Evolutionary conservation across 1,284 basidiomycete genomes (phyloP).

Genomic region (Stygiomarasmius scandens): DNA sequence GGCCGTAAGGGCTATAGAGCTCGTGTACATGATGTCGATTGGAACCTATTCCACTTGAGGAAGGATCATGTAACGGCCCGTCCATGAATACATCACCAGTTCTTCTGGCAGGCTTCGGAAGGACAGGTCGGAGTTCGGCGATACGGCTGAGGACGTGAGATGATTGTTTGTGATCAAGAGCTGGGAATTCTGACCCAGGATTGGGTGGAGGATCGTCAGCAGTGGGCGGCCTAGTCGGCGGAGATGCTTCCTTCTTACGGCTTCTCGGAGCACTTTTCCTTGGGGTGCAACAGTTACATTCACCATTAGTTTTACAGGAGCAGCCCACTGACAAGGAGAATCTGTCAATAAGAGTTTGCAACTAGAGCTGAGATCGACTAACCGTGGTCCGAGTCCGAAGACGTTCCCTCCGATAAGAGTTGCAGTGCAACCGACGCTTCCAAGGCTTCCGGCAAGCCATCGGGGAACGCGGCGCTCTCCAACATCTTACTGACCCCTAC

Average conservation of each 20-base stretch:
- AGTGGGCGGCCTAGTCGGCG: background rate
- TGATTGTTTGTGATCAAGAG: slow-evolving; percentile 25
- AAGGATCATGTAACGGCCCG: slow-evolving; percentile 44
- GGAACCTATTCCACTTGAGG: slow-evolving; percentile 35
- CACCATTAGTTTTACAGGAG: slow-evolving; percentile 44
- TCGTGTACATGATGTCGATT: slow-evolving; percentile 48
- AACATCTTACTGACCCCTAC: slow-evolving; percentile 58
- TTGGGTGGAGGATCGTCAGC: slow-evolving; percentile 9
- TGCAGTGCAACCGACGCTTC: slow-evolving; percentile 60
- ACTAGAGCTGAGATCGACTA: slow-evolving; percentile 13
- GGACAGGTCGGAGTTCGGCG: slow-evolving; percentile 57
- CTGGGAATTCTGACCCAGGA: slow-evolving; percentile 14
- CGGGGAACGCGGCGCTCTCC: slow-evolving; percentile 69
- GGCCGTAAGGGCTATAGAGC: slow-evolving; percentile 62
- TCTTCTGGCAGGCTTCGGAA: slow-evolving; percentile 43
- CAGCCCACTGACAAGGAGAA: slow-evolving; percentile 37
- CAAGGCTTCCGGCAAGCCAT: slow-evolving; percentile 67
- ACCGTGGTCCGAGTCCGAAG: slow-evolving; percentile 57
- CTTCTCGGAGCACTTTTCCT: slow-evolving; percentile 30
- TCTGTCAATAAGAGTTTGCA: slow-evolving; percentile 37
- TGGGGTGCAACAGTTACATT: slow-evolving; percentile 62
- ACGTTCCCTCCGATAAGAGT: slow-evolving; percentile 41
- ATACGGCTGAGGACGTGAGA: slow-evolving; percentile 54
- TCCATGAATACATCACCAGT: slow-evolving; percentile 2
- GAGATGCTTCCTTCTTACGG: slow-evolving; percentile 23